A percentile compares a stretch with the other conserved stretches of the same genome.
These are phyloP conservation scores for Hydnomerulius pinastri DNA, from an alignment of 768 basidiomycete genomes.

Conservation along the genomic window DNA sequence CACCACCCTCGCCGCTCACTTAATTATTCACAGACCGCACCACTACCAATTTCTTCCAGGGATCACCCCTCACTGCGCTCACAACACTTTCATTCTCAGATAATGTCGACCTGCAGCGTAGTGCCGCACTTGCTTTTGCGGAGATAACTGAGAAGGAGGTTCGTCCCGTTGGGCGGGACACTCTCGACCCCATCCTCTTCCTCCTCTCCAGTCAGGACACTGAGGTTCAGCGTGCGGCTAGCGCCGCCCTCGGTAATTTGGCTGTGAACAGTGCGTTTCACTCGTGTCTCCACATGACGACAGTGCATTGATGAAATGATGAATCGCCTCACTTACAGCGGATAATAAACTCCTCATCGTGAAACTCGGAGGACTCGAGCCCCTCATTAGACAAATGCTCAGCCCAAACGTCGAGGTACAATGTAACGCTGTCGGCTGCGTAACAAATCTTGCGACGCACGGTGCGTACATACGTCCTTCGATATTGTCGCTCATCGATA, in stretches of 20 bases:
- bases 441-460: conserved; percentile 98
- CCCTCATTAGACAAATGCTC: conserved; percentile 98
- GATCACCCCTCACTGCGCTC: conserved; percentile 87
- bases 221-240: conserved; percentile 97
- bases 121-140: conserved; percentile 96
- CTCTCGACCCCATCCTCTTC: conserved; percentile 97
- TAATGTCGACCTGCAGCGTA: conserved; percentile 98
- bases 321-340: conserved; percentile 55
- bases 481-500: conserved; percentile 4
- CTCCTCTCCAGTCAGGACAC: conserved; percentile 96
- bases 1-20: background rate
- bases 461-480: conserved; percentile 50
- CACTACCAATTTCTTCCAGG: conserved; percentile 97
- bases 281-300: conserved; percentile 16
- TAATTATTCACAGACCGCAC: conserved; percentile 64
- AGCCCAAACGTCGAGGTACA: conserved; percentile 99
- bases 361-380: conserved; percentile 95
- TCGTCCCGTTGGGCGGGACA: conserved; percentile 93
- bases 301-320: conserved; percentile 13
- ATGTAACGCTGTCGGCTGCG: conserved; percentile 99
- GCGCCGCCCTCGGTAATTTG: conserved; percentile 94
- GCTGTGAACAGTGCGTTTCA: conserved; percentile 89
- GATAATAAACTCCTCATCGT: conserved; percentile 99
- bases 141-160: conserved; percentile 99
- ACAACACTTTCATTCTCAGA: conserved; percentile 98